Evolutionary conservation across 441 rosid genomes (phyloP).

Genomic region (Melastoma candidum): DNA sequence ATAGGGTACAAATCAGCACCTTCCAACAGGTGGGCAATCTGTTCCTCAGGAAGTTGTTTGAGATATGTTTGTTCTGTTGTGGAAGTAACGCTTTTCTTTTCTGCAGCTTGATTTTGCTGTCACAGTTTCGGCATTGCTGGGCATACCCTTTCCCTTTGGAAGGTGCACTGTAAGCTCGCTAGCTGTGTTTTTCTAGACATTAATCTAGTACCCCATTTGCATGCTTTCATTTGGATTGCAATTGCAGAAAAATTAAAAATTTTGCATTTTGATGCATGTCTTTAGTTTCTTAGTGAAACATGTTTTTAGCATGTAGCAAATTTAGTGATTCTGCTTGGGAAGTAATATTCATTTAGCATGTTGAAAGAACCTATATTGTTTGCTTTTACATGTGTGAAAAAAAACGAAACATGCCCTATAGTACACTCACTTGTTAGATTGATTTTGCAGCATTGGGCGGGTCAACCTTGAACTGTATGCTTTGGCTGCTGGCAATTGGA

Average conservation of each 20-base stretch:
- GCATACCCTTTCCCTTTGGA: slow-evolving; percentile 94
- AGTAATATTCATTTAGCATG: no score
- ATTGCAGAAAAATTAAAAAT: background rate
- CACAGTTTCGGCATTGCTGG: slow-evolving; percentile 79
- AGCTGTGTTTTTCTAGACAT: slow-evolving; percentile 16
- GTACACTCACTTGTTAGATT: background rate
- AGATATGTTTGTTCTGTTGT: slow-evolving; percentile 5
- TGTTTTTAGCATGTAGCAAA: no score
- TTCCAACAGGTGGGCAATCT: slow-evolving; percentile 63
- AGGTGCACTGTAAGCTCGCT: slow-evolving; percentile 87
- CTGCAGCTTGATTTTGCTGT: slow-evolving; percentile 92
- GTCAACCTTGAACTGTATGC: slow-evolving; percentile 93
- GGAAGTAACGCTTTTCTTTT: slow-evolving; percentile 16
- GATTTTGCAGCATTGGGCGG: slow-evolving; percentile 67
- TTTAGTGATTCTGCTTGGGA: no score
- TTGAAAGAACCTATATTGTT: no score
- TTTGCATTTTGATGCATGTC: no score
- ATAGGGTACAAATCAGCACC: slow-evolving; percentile 49
- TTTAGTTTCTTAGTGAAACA: no score
- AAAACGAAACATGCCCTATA: no score
- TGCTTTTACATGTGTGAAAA: no score
- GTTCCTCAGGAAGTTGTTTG: slow-evolving; percentile 6
- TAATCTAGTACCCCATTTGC: slow-evolving; percentile 13
- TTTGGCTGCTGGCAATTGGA: slow-evolving; percentile 61
- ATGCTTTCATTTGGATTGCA: background rate